Evolutionary conservation across 2,329 filamentous ascomycete species (phyloP), one percentile per base, ranked within the genome.

Genomic region (Colletotrichum cuscutae): DNA sequence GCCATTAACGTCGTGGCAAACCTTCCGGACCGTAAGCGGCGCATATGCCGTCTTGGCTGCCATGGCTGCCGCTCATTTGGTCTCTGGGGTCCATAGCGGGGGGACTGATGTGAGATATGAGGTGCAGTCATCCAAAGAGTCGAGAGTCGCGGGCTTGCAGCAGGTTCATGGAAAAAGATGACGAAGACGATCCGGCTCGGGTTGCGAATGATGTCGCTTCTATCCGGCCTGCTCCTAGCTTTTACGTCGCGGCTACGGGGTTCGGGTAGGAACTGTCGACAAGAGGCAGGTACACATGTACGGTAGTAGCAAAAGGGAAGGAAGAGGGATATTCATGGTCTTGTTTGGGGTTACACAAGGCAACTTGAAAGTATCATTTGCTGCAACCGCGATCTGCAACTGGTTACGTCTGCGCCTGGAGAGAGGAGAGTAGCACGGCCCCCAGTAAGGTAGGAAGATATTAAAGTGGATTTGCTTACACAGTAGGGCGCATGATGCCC

Each of bases 91-190:
- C 56, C 53, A 4, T 28, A 60, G 37, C 37, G 46, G 26, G n/a
- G 35, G 59, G 54, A 65, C 42, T 30, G 35, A 64, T 69, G 59
- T 69, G 53, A 65, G n/a, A 64, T 60, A 54, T 72, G 69, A 68
- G 65, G 42, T 52, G 24, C 53, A 32, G 30, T 49, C 19, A 42
- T 26, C 35, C 35, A 12, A 37, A 28, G 24, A 32, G 19, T 49
- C 42, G 19, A 42, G 42, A n/a, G 19, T 49, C 11, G 19, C 42
- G 5, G 42, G 42, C 11, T 32, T 30, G 37, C 46, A 32, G 37
- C 59, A 26, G 19, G 24, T 49, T 26, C 15, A n/a, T 19, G 12
- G 11, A 9, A n/a, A 53, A 22, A 13, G 19, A 5, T n/a, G 19
- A 24, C 19, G 42, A 49, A 19, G 35, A 30, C 52, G 32, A 42